A percentile compares a stretch with the other conserved stretches of the same genome.
These are phyloP conservation scores for Alternaria metachromatica DNA, from an alignment of 2,329 filamentous ascomycete genomes.

Conservation along the genomic window DNA sequence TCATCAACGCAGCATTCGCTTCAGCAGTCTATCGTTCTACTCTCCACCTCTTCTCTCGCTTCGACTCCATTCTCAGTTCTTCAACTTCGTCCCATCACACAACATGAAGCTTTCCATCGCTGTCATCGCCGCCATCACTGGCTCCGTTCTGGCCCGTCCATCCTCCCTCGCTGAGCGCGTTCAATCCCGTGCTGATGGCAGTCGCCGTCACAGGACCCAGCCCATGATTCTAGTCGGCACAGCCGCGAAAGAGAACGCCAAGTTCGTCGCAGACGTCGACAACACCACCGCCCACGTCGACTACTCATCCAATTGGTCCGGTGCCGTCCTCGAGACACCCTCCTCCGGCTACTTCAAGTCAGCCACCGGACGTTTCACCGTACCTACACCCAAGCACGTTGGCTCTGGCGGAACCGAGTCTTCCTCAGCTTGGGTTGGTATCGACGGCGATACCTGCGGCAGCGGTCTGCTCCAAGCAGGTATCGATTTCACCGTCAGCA, in stretches of 20 bases:
- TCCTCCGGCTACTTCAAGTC: conserved; percentile 57
- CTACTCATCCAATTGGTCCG: conserved; percentile 67
- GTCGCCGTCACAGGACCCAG: conserved; percentile 20
- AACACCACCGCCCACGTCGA: conserved; percentile 53
- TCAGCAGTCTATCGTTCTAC: neutral
- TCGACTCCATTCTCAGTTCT: neutral
- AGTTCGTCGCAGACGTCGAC: conserved; percentile 18
- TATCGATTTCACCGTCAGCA: conserved; percentile 59
- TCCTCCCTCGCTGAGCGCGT: conserved; percentile 22
- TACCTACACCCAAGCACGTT: conserved; percentile 57
- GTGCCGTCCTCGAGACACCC: conserved; percentile 56
- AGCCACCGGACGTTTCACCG: conserved; percentile 62
- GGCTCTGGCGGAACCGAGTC: conserved; percentile 51
- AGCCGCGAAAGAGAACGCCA: conserved; percentile 14
- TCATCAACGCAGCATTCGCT: neutral
- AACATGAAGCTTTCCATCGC: conserved; percentile 24
- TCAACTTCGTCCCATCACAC: neutral
- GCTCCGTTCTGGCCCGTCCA: conserved; percentile 20
- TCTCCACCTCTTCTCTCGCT: neutral
- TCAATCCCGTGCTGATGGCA: conserved; percentile 21
- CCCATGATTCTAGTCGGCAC: conserved; percentile 21
- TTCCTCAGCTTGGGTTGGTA: conserved; percentile 66
- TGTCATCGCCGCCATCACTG: conserved; percentile 16
- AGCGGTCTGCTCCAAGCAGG: conserved; percentile 64
- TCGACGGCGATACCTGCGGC: conserved; percentile 65